Conservation (phyloP, 257 asterid genomes). For the Nicotiana tomentosiformis region DNA sequence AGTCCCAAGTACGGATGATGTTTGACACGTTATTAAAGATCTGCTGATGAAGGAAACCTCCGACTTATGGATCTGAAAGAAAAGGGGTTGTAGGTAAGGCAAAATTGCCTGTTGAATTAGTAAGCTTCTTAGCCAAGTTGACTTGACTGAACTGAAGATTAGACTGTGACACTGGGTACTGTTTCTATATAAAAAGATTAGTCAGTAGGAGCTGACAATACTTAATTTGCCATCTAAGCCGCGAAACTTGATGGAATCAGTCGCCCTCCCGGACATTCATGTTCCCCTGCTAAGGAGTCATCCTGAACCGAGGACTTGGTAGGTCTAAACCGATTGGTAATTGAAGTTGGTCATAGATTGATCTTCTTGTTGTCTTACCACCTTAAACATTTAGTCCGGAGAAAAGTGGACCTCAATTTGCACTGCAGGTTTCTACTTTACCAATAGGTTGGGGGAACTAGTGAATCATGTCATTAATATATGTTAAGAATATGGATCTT, state of each 20-base stretch:
- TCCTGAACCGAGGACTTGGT: not conserved
- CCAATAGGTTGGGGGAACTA: slow-evolving; percentile 2
- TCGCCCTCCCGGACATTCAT: not conserved
- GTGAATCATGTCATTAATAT: not conserved
- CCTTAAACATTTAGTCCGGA: not conserved
- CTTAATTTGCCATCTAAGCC: not conserved
- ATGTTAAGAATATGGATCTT: too few species aligned
- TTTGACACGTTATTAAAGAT: too few species aligned
- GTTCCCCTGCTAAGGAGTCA: not conserved
- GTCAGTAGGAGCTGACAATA: not conserved
- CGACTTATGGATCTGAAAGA: not conserved
- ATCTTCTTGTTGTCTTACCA: not conserved
- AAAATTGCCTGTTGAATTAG: not conserved
- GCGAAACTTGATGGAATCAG: not conserved
- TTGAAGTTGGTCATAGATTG: not conserved
- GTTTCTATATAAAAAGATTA: not conserved
- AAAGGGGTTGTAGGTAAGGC: not conserved
- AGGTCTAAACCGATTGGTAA: not conserved
- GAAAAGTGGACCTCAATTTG: not conserved
- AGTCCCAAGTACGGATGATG: too few species aligned
- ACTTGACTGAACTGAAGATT: not conserved
- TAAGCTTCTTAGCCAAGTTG: not conserved
- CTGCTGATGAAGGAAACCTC: not conserved
- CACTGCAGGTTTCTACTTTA: not conserved
- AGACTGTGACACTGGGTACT: not conserved